Evolutionary conservation across 1,284 basidiomycete species (phyloP).

Genomic region (Ceratobasidium sp.): DNA sequence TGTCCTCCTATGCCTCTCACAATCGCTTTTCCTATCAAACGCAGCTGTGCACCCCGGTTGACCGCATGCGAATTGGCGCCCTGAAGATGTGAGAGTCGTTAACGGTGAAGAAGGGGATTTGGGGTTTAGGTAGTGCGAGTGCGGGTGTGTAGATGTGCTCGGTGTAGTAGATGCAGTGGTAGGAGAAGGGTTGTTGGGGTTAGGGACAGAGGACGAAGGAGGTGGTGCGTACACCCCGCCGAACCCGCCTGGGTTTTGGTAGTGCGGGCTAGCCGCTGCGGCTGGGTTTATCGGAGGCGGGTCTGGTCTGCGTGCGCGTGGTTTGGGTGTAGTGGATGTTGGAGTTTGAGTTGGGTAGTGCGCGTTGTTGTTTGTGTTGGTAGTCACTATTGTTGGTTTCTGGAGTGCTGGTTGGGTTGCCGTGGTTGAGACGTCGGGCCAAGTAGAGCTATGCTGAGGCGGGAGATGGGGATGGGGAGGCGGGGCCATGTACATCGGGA

Average conservation of each 20-base stretch:
- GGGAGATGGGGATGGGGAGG: not conserved
- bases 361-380: slow-evolving; percentile 14
- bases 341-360: slow-evolving; percentile 9
- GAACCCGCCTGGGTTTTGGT: slow-evolving; percentile 37
- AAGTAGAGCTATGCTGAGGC: too few relatives aligned
- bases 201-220: not conserved
- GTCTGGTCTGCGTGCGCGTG: not conserved
- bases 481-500: slow-evolving; percentile 23
- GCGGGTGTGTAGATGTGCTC: too few relatives aligned
- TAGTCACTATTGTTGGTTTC: not conserved
- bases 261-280: slow-evolving; percentile 26
- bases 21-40: slow-evolving; percentile 41
- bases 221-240: slow-evolving; percentile 37
- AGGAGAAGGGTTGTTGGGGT: not conserved
- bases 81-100: not conserved
- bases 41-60: slow-evolving; percentile 25
- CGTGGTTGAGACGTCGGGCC: not conserved
- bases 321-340: not conserved
- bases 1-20: slow-evolving; percentile 35
- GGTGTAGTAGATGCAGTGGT: not conserved
- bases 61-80: slow-evolving; percentile 36
- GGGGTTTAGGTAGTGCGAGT: slow-evolving; percentile 7
- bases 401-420: not conserved
- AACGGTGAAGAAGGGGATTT: not conserved
- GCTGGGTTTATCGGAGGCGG: slow-evolving; percentile 38